phyloP scores from a whole-genome alignment of 805 yeast species.

The Lipomyces chichibuensis region DNA sequence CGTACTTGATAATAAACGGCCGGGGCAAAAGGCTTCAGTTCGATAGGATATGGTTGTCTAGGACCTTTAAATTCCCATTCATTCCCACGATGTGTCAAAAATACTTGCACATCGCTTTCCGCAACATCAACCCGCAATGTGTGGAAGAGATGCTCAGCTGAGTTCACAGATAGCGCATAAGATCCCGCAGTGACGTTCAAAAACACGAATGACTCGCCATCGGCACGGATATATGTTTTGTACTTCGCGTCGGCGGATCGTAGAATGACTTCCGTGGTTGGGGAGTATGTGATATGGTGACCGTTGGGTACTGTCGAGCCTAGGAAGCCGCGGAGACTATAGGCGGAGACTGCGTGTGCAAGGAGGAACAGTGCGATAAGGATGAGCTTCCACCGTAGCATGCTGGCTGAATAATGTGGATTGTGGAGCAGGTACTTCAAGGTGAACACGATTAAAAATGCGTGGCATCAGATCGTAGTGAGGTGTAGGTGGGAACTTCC shows the following conservation, averaged over 20 bases:
- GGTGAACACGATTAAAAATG: background rate
- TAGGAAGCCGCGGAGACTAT: constrained; percentile 26
- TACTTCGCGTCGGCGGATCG: constrained; percentile 11
- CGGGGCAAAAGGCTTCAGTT: constrained; percentile 38
- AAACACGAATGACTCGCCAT: constrained; percentile 37
- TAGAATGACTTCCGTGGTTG: constrained; percentile 22
- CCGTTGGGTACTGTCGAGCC: constrained; percentile 8
- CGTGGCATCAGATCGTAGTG: background rate
- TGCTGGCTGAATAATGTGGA: background rate
- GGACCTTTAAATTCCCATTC: constrained; percentile 41
- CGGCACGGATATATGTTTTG: constrained; percentile 7
- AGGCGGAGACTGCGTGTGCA: constrained; percentile 15
- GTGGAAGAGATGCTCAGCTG: constrained; percentile 34
- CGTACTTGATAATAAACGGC: constrained; percentile 37
- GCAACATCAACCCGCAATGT: constrained; percentile 32
- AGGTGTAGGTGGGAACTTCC: background rate
- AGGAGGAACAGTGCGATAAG: background rate
- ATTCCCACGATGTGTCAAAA: constrained; percentile 40
- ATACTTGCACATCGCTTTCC: constrained; percentile 39
- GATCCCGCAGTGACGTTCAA: constrained; percentile 39
- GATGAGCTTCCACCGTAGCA: background rate
- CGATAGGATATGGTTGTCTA: constrained; percentile 42
- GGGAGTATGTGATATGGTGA: background rate
- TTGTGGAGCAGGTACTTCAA: background rate
- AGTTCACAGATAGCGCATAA: constrained; percentile 36